A percentile compares a stretch with the other conserved stretches of the same genome.
phyloP scores from a whole-genome alignment of 2,329 filamentous ascomycete genomes.

The Fusarium temperatum region DNA sequence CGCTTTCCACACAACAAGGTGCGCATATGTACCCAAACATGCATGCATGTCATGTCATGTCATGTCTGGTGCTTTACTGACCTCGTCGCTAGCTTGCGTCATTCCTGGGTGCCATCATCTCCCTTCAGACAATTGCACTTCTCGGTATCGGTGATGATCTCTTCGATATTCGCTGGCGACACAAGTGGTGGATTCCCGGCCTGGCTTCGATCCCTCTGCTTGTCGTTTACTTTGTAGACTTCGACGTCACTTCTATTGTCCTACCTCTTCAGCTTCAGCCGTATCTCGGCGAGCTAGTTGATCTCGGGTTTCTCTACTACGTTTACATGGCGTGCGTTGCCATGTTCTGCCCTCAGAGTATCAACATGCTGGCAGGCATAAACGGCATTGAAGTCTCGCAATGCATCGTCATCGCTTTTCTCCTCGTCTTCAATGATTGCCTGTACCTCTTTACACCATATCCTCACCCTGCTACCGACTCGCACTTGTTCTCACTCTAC shows the following conservation, averaged over 20 bases:
- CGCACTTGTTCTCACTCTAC: constrained; percentile 95
- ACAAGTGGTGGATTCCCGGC: constrained; percentile 98
- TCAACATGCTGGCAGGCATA: constrained; percentile 99
- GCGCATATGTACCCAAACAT: constrained; percentile 5
- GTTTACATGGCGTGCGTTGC: constrained; percentile 95
- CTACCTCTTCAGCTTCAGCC: constrained; percentile 85
- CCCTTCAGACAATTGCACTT: constrained; percentile 88
- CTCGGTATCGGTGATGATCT: constrained; percentile 95
- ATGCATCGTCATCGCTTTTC: constrained; percentile 85
- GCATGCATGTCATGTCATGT: neutral
- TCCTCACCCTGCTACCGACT: constrained; percentile 93
- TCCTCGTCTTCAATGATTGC: constrained; percentile 86
- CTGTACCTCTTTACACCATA: constrained; percentile 87
- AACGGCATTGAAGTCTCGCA: constrained; percentile 98
- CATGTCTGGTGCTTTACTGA: neutral
- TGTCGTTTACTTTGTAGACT: constrained; percentile 98
- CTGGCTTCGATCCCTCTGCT: constrained; percentile 93
- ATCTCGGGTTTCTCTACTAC: constrained; percentile 88
- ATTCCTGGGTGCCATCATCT: constrained; percentile 92
- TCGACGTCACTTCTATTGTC: constrained; percentile 94
- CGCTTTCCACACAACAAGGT: constrained; percentile 96
- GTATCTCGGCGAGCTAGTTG: constrained; percentile 84
- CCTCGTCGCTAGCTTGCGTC: constrained; percentile 76
- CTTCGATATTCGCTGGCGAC: constrained; percentile 97
- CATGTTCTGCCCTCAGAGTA: constrained; percentile 98